Evolutionary conservation across 176 grass and related monocot genomes (phyloP), one percentile per base, ranked within the genome.

Genomic region (Themeda triandra): DNA sequence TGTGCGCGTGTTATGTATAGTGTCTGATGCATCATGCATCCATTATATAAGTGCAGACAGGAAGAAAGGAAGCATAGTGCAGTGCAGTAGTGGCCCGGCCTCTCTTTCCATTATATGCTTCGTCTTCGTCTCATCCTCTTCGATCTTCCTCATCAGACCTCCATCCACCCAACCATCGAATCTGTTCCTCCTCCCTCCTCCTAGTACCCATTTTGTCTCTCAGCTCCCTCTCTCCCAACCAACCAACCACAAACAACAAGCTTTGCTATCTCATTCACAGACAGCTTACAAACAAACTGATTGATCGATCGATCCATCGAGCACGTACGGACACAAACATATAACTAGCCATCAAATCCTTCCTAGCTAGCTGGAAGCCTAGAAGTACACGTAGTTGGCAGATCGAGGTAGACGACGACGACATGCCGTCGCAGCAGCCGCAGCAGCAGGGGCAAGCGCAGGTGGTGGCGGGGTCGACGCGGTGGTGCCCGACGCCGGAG

Each of bases 401-500:
- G 12, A 6, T 15, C 3, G 48, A 48, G 46, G 28, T 23, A 21
- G 46, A 15, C 13, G 53, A 39, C 23, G 53, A 39, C 28, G 78
- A 24, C 13, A 90, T 82, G 80, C 80, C 67, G 66, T 71, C 80
- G 15, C 48, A 41, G 80, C 42, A 18, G 41, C 25, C n/a, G 72
- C 42, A n/a, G n/a, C n/a, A 41, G 81, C 67, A 45, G 48, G 25
- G n/a, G 9, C 56, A 84, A 35, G 32, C 28, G 9, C 56, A 84
- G 48, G 78, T 37, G 86, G 54, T 27, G 10, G 21, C 85, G 21
- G 74, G 69, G 0, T 84, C 96, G 40, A 94, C 96, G 83, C 89
- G 96, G 96, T 98, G 93, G 96, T 98, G 93, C 77, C 96, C 96
- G 36, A 98, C 96, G 63, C 85, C 92, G 87, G 96, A 98, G 89